Base-by-base conservation (phyloP, 148 eudicot species). In the Camellia japonica region DNA sequence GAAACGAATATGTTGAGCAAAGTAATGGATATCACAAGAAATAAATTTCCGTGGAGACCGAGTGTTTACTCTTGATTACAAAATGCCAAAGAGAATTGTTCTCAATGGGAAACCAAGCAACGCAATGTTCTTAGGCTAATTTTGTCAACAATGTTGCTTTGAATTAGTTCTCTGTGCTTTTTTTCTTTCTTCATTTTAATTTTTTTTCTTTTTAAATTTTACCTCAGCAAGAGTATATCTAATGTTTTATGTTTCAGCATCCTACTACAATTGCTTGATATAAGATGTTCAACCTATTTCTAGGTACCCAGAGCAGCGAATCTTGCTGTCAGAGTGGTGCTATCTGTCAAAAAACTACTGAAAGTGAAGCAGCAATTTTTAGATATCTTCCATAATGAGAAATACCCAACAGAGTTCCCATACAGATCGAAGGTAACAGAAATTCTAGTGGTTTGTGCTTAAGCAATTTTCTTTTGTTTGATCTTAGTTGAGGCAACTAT, bases 341-440 rank as follows among this genome's bases (percentile, higher is more conserved):
- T 92, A 84, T 88, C 93, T 80, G 90, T 91, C 74, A 84, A 90
- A 82, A 95, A 90, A 82, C 76, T 63, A 43, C 81, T 93, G 89
- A 90, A 90, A 85, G 98, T 95, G 68, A 93, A 90, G 84, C 90
- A 89, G 87, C 94, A 88, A 76, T 93, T 91, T 84, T 79, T 90
- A 77, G 90, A 93, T 82, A 87, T 95, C 69, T 84, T 91, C 84
- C 89, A 84, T 7, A 89, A 87, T 66, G 85, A 88, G 85, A 82
- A 80, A 79, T 95, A 95, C 78, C 98, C 98, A 15, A 80, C 85
- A 78, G 93, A 95, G 75, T 88, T 95, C 69, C 90, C 90, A 56
- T 95, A 91, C 83, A 89, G 88, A 87, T 91, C 96, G 71, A 93
- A 95, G 90, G 98, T 94, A 83, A 85, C 86, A 74, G 38, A 63